Evolutionary conservation across 225 moss, liverwort and hornwort genomes (phyloP), one percentile per base, ranked within the genome.

Genomic region (Physcomitrellopsis africana): DNA sequence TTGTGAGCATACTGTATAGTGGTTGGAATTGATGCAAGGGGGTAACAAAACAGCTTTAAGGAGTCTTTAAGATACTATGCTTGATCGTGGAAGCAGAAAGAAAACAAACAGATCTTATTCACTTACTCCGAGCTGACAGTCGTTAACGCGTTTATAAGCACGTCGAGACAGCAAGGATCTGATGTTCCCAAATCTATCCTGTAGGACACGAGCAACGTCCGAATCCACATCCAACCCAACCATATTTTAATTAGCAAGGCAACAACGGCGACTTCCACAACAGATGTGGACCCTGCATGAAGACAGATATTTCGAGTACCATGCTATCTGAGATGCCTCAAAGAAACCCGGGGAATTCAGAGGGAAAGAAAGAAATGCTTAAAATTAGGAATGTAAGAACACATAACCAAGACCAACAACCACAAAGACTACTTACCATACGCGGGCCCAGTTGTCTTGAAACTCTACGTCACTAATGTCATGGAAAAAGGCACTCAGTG

Each of bases 121-220:
- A 83, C 92, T 88, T 80, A 94, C 96, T 99, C 99, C 17, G 92
- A 92, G 84, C 88, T 93, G 75, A 92, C 76, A 27, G 84, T 81
- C 45, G 88, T 66, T 57, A 99, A 82, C 7, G 86, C 84, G 75
- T 95, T 95, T 51, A 99, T 90, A 42, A 99, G 86, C 51, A 95
- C 91, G 74, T 99, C 99, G 81, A 99, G 47, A 70, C 81, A 89
- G 32, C 93, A 86, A 62, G 99, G 95, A 84, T 99, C 99, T 76
- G 99, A 99, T 27, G 99, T 99, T 57, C 99, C 99, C 63, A 99
- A 82, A 48, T 99, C 99, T 77, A 95, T 86, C 94, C 94, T 96
- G 80, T 53, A 29, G 72, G 3, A 72, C 66, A 81, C 20, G 15
- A 68, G 59, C 68, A 59, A 63, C 42, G 10, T 82, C 54, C 70